Percentiles rank a stretch among this genome's conserved stretches.
Conservation (phyloP, 768 basidiomycete species). For the Lepiota venenata region DNA sequence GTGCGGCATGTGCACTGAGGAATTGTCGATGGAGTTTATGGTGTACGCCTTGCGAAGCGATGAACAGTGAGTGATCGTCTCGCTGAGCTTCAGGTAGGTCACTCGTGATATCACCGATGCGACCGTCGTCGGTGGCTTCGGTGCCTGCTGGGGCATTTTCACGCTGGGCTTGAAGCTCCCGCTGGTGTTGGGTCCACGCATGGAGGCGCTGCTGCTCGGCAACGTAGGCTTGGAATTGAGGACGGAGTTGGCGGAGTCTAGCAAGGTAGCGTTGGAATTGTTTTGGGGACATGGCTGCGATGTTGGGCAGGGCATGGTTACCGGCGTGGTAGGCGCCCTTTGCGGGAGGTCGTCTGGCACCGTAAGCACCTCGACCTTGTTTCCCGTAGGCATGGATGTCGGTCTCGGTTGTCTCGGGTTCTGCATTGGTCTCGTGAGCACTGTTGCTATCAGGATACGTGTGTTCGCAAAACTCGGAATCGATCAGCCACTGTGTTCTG, state of each 20-base stretch:
- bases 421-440: too few species aligned
- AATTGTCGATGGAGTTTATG: constrained; percentile 31
- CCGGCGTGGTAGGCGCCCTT: not conserved
- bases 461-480: constrained; percentile 41
- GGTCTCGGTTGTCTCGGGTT: not conserved
- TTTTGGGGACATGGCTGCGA: constrained; percentile 54
- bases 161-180: not conserved
- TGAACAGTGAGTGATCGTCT: constrained; percentile 20
- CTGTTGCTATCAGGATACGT: not conserved
- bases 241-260: constrained; percentile 54
- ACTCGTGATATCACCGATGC: constrained; percentile 8
- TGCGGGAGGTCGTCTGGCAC: constrained; percentile 11
- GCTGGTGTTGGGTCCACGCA: constrained; percentile 1
- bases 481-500: constrained; percentile 28
- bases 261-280: constrained; percentile 56
- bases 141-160: too few species aligned
- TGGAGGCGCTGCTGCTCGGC: constrained; percentile 16
- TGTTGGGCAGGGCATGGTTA: constrained; percentile 36
- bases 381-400: constrained; percentile 9
- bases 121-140: not conserved
- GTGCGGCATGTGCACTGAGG: constrained; percentile 30
- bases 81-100: constrained; percentile 6
- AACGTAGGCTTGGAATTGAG: constrained; percentile 40
- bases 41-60: constrained; percentile 19
- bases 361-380: constrained; percentile 21